These are phyloP conservation scores for Candida fluviatilis DNA, from an alignment of 805 yeast species.

Conservation along the genomic window DNA sequence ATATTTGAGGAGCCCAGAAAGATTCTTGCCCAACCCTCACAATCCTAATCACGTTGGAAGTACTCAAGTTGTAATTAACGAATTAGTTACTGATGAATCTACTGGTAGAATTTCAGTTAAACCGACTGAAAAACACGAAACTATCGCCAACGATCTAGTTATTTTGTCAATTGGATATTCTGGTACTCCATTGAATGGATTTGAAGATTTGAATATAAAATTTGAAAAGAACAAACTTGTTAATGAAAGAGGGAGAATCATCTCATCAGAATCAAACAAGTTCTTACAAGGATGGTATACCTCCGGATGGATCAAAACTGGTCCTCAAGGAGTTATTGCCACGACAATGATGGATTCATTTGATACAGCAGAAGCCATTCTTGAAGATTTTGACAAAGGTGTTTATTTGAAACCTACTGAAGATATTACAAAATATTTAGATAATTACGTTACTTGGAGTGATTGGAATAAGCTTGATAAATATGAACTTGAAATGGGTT, in stretches of 20 bases:
- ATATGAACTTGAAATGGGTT: constrained; percentile 50
- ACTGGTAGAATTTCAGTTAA: constrained; percentile 27
- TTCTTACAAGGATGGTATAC: constrained; percentile 57
- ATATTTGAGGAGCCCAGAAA: constrained; percentile 64
- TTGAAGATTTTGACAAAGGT: constrained; percentile 47
- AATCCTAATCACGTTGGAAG: constrained; percentile 38
- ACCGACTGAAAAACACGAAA: constrained; percentile 30
- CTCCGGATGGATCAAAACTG: constrained; percentile 87
- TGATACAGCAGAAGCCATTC: constrained; percentile 62
- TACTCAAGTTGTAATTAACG: constrained; percentile 48
- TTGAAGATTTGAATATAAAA: constrained; percentile 35
- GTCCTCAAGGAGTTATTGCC: constrained; percentile 88
- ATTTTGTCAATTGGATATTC: constrained; percentile 82
- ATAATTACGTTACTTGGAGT: constrained; percentile 49
- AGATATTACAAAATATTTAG: constrained; percentile 10
- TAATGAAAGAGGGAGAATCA: constrained; percentile 33
- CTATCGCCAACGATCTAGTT: constrained; percentile 55
- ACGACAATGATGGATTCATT: constrained; percentile 84
- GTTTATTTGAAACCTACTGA: constrained; percentile 18
- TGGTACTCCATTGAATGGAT: constrained; percentile 60
- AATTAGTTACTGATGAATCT: constrained; percentile 35
- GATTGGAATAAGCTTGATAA: constrained; percentile 61
- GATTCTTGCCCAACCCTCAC: constrained; percentile 36
- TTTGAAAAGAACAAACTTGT: constrained; percentile 27
- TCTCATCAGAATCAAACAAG: constrained; percentile 12